Base-by-base conservation (phyloP, 129 eudicot genomes). In the Arctium lappa region DNA sequence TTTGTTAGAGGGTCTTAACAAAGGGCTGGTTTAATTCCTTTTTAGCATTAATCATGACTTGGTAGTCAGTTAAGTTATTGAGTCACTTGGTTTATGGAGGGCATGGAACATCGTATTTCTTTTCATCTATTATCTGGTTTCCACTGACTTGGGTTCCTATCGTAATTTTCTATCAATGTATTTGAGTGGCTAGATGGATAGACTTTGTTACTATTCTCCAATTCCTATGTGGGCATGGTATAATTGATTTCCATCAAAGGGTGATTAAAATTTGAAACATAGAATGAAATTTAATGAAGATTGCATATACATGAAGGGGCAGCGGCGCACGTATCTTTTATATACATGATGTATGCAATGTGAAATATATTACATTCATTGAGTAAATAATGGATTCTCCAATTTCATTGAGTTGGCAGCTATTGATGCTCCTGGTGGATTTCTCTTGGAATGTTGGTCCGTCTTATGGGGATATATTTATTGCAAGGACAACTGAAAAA, bases 371-470 rank as follows among this genome's bases (percentile, higher is more conserved):
- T n/a, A n/a, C n/a, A n/a, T n/a, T n/a, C n/a, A n/a, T n/a, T n/a
- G n/a, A n/a, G n/a, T 53, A 13, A 53, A 53, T 53, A 53, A 53
- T 53, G 1, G 63, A 13, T 6, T 18, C 69, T 63, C 3, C 69
- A 16, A 63, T 63, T 63, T 63, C 69, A 63, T 63, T 22, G 69
- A 63, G 32, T 63, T 63, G 69, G 69, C 83, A 92, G 97, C 97
- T 68, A 92, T 92, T 73, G 97, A 92, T 88, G 97, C 97, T 6
- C 97, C 97, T 36, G 97, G 97, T 37, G 97, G 97, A 56, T 92
- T 92, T 88, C 93, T 91, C 60, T 91, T 91, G 60, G 97, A 91
- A 74, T 91, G 97, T 93, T 91, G 97, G 97, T 91, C 97, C 13
- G 97, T 91, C 84, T 91, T 91, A 69, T 91, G n/a, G 97, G 97